Percentiles rank a stretch among this genome's conserved stretches.
phyloP scores from a whole-genome alignment of 2,329 filamentous ascomycete species.

The Pseudogymnoascus sp. region DNA sequence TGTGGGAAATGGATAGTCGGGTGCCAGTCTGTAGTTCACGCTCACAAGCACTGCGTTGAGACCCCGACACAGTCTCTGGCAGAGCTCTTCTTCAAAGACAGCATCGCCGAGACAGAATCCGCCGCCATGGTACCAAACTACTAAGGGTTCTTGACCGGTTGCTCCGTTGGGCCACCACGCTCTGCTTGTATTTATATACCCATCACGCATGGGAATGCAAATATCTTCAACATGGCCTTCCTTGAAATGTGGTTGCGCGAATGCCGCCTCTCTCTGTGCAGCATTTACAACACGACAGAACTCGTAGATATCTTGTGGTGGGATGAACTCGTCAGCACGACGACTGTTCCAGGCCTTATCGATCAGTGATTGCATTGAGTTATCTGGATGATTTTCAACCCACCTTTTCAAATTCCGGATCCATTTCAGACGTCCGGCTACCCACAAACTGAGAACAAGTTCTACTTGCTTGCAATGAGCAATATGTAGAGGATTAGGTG shows the following conservation, averaged over 20 bases:
- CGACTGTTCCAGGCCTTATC: background rate
- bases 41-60: conserved; percentile 35
- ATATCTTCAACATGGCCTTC: background rate
- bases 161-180: background rate
- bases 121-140: conserved; percentile 31
- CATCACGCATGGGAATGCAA: background rate
- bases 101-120: conserved; percentile 29
- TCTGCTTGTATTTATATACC: background rate
- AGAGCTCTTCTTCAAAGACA: conserved; percentile 28
- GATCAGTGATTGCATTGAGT: background rate
- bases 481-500: background rate
- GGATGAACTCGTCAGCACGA: background rate
- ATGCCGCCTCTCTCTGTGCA: background rate
- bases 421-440: background rate
- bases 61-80: conserved; percentile 25
- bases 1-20: conserved; percentile 38
- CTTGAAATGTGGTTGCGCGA: background rate
- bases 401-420: background rate
- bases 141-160: conserved; percentile 18
- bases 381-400: background rate
- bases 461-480: background rate
- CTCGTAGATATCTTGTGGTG: background rate
- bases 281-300: background rate
- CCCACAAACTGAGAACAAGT: background rate
- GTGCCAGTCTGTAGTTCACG: conserved; percentile 38